Evolutionary conservation across 2,329 filamentous ascomycete genomes (phyloP).

Genomic region (Calonectria honghensis): DNA sequence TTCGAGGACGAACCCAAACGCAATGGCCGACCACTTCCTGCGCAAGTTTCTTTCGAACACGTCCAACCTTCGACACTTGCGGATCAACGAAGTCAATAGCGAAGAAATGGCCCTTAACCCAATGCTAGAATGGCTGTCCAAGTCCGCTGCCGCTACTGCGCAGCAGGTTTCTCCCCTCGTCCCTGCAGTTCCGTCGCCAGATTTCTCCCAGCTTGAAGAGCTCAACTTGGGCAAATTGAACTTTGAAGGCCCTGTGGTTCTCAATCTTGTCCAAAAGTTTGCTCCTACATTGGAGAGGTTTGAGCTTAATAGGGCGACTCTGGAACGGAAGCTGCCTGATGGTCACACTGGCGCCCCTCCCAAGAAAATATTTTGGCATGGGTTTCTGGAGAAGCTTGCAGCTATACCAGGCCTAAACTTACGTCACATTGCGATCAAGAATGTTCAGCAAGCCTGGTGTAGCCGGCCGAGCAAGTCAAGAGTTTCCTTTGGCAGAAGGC

Average conservation of each 20-base stretch:
- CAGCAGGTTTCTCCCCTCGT: neutral
- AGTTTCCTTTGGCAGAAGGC: slow-evolving; percentile 41
- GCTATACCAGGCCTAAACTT: slow-evolving; percentile 59
- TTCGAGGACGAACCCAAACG: neutral
- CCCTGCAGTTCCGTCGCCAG: slow-evolving; percentile 48
- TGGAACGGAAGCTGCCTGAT: slow-evolving; percentile 47
- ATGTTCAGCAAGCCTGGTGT: slow-evolving; percentile 54
- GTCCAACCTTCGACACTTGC: slow-evolving; percentile 69
- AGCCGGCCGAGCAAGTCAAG: slow-evolving; percentile 33
- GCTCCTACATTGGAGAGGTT: slow-evolving; percentile 65
- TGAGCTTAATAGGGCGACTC: slow-evolving; percentile 66
- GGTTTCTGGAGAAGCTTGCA: slow-evolving; percentile 61
- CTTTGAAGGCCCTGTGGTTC: slow-evolving; percentile 55
- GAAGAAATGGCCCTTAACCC: slow-evolving; percentile 42
- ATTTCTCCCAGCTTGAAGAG: slow-evolving; percentile 60
- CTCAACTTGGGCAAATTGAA: slow-evolving; percentile 67
- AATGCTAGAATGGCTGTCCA: slow-evolving; percentile 64
- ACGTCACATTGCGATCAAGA: slow-evolving; percentile 57
- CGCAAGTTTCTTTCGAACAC: slow-evolving; percentile 52
- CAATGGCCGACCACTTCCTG: slow-evolving; percentile 44
- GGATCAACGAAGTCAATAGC: slow-evolving; percentile 65
- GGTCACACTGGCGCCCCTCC: slow-evolving; percentile 12
- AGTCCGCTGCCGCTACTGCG: slow-evolving; percentile 27
- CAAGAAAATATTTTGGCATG: slow-evolving; percentile 62
- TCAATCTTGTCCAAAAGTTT: slow-evolving; percentile 64